Conservation (phyloP, 208 protist genomes). For the Trypanosoma scelopori region DNA sequence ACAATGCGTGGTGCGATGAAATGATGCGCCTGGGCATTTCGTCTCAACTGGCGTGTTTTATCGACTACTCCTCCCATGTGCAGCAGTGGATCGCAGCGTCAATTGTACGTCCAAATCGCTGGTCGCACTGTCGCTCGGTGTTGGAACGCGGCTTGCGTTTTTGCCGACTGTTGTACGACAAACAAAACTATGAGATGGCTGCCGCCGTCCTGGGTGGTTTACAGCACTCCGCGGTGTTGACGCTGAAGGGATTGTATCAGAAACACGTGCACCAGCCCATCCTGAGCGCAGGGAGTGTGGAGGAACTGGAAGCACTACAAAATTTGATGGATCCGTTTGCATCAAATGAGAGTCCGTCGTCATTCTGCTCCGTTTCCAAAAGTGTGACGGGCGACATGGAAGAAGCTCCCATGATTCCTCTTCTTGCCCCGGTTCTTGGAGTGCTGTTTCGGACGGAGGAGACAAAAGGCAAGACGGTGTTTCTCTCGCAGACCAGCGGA, state of each 20-base stretch:
- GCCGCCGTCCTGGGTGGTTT: constrained; percentile 54
- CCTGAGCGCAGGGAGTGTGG: constrained; percentile 31
- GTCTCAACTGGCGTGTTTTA: constrained; percentile 40
- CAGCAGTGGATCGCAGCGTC: constrained; percentile 45
- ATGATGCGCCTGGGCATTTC: constrained; percentile 36
- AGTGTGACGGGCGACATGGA: constrained; percentile 54
- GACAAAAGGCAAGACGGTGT: constrained; percentile 33
- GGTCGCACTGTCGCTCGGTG: constrained; percentile 36
- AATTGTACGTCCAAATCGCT: constrained; percentile 44
- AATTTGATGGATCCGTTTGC: constrained; percentile 73
- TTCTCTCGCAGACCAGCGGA: constrained; percentile 36
- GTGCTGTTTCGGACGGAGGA: constrained; percentile 56
- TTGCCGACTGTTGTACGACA: constrained; percentile 57
- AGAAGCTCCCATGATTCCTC: constrained; percentile 61
- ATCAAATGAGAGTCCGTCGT: constrained; percentile 54
- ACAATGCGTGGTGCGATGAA: constrained; percentile 58
- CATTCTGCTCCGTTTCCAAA: constrained; percentile 46
- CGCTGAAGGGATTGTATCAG: constrained; percentile 28
- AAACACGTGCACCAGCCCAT: constrained; percentile 33
- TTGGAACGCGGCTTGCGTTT: constrained; percentile 46
- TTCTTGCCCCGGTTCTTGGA: constrained; percentile 52
- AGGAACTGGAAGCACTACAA: constrained; percentile 41
- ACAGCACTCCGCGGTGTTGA: constrained; percentile 48
- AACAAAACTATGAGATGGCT: constrained; percentile 73
- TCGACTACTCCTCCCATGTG: constrained; percentile 45